phyloP scores from a whole-genome alignment of 805 yeast species.

The Candida oleophila region DNA sequence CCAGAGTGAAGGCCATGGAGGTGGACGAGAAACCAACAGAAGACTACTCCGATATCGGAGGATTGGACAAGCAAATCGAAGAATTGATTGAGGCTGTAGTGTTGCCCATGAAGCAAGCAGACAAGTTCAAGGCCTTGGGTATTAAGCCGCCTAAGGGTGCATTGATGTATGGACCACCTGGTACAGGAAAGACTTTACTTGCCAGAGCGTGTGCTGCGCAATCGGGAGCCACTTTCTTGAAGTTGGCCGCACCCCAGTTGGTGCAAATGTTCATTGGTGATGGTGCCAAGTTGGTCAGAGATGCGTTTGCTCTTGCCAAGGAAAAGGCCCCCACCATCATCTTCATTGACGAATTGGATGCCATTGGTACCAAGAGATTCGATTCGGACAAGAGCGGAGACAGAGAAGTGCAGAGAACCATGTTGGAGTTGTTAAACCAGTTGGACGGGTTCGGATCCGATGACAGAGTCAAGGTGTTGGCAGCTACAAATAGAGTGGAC shows the following conservation, averaged over 20 bases:
- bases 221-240: conserved; percentile 45
- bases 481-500: conserved; percentile 98
- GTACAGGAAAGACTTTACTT: conserved; percentile 46
- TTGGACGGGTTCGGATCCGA: conserved; percentile 95
- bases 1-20: conserved; percentile 98
- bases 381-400: conserved; percentile 48
- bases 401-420: conserved; percentile 47
- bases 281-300: conserved; percentile 46
- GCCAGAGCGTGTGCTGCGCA: conserved; percentile 51
- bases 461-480: conserved; percentile 94
- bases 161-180: conserved; percentile 50
- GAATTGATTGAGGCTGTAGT: conserved; percentile 98
- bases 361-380: conserved; percentile 46
- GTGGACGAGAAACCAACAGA: conserved; percentile 99
- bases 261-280: conserved; percentile 50
- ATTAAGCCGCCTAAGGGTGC: conserved; percentile 64
- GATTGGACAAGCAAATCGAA: conserved; percentile 96
- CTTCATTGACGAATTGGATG: conserved; percentile 48
- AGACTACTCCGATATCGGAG: conserved; percentile 96
- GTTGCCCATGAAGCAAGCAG: conserved; percentile 97
- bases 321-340: conserved; percentile 48
- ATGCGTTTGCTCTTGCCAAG: conserved; percentile 46
- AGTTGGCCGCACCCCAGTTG: conserved; percentile 46
- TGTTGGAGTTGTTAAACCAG: conserved; percentile 49
- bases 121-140: conserved; percentile 89